These are phyloP conservation scores for Ceratobasidium theobromae DNA, from an alignment of 1,284 basidiomycete species.

Conservation along the genomic window DNA sequence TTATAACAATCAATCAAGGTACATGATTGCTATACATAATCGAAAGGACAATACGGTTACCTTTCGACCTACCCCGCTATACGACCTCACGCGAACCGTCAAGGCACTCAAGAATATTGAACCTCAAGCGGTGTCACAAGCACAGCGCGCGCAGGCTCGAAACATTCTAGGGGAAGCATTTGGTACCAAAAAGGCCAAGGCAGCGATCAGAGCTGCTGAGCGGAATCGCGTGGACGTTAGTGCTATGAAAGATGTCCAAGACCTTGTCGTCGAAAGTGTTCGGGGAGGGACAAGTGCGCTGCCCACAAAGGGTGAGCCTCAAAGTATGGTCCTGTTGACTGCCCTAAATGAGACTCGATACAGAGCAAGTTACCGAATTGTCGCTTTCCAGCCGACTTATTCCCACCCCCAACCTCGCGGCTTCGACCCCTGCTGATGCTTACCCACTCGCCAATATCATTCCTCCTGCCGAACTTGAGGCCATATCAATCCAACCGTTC, in stretches of 20 bases:
- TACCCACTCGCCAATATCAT: constrained; percentile 78
- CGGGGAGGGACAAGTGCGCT: constrained; percentile 66
- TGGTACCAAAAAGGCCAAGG: constrained; percentile 90
- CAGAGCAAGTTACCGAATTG: constrained; percentile 65
- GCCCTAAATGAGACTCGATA: neutral
- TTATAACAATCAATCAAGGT: constrained; percentile 46
- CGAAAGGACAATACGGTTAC: constrained; percentile 67
- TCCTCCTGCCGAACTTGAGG: constrained; percentile 72
- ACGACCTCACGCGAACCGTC: constrained; percentile 74
- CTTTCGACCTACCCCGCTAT: constrained; percentile 69
- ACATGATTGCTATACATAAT: constrained; percentile 69
- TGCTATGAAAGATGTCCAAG: constrained; percentile 79
- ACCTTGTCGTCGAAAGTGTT: constrained; percentile 78
- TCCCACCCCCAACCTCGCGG: constrained; percentile 67
- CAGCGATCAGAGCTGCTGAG: constrained; percentile 78
- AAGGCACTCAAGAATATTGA: constrained; percentile 67
- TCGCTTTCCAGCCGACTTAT: constrained; percentile 69
- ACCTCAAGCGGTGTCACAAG: constrained; percentile 52
- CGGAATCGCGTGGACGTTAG: constrained; percentile 83
- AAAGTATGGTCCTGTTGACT: neutral
- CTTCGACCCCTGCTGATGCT: constrained; percentile 63
- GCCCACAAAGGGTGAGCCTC: constrained; percentile 60
- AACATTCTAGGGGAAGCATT: constrained; percentile 87
- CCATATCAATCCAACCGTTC: constrained; percentile 57
- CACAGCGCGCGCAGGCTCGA: constrained; percentile 60